Base-by-base conservation (phyloP, 2,329 filamentous ascomycete genomes). In the Calonectria hawksworthii region DNA sequence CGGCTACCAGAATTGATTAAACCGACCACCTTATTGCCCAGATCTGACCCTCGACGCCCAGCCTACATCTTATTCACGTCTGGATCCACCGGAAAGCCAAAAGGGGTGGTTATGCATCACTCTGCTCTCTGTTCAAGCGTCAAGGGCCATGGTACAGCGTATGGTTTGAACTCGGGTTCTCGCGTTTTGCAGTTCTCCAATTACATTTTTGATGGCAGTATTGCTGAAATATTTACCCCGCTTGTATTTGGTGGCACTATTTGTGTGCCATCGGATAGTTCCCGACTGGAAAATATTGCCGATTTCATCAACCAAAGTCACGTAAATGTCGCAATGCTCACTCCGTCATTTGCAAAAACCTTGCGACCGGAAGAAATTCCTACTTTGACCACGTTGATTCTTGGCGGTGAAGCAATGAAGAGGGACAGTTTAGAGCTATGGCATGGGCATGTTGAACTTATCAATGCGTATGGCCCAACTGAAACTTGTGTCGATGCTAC, bases 11-110 rank as follows among this genome's bases (percentile, higher is more conserved):
- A 65, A 2, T 11, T 23, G 5, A 44, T 30, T 26, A 30, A 23
- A 11, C 14, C 21, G 2, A 18, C 26, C 10, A 32, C 14, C 1
- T 13, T 26, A 3, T 38, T 56, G 2, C 50, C 26, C 1, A 41
- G 13, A n/a, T 68, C 65, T 18, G 7, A 28, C 16, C 65, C 65
- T 56, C 32, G 44, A 21, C 50, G 21, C 4, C 23, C 36, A 4
- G 66, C 66, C 21, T 68, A 68, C 14, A 26, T 68, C 26, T 87
- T 90, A 77, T 91, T 90, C 80, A 91, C 90, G 16, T 91, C 89
- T 4, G 90, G 90, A 41, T 90, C 87, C 47, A 91, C 90, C 0
- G 90, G 90, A 18, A 84, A 84, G 23, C 90, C 90, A 0, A 91
- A 91, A 80, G 89, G 89, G 30, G 88, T 90, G 23, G 84, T 89